Evolutionary conservation across 495 filamentous ascomycete species (phyloP).

Genomic region (Tuber microsphaerosporum): DNA sequence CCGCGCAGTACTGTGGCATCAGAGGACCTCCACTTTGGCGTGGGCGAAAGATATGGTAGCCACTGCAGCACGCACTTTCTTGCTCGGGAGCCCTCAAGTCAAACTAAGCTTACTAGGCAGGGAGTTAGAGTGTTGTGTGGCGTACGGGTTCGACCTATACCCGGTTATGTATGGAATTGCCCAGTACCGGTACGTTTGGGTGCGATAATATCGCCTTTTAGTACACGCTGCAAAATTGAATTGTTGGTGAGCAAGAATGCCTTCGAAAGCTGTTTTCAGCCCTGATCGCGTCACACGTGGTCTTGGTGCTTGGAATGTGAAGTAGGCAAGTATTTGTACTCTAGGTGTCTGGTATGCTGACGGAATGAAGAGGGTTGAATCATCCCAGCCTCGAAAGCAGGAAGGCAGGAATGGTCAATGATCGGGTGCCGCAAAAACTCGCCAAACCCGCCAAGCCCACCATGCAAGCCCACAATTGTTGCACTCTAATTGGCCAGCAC

Average conservation of each 20-base stretch:
- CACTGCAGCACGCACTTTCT: neutral
- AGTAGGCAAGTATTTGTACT: neutral
- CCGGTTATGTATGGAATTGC: neutral
- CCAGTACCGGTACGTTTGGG: neutral
- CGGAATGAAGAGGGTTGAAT: neutral
- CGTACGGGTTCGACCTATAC: no score
- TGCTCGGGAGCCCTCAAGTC: neutral
- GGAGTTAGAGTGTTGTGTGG: neutral
- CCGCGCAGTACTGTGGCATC: neutral
- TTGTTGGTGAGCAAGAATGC: neutral
- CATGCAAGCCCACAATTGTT: no score
- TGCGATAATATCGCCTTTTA: neutral
- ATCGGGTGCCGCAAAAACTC: no score
- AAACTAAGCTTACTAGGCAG: neutral
- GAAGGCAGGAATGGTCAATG: neutral
- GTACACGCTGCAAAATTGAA: neutral
- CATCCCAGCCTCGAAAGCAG: neutral
- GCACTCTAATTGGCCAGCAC: no score
- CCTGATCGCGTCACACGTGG: neutral
- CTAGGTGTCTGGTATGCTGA: neutral
- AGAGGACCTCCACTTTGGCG: neutral
- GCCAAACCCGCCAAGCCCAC: no score
- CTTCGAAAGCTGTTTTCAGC: neutral
- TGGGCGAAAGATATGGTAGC: neutral
- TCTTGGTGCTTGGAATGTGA: neutral